Conservation (phyloP, 108 stramenopile species). For the Cyclotella baltica region DNA sequence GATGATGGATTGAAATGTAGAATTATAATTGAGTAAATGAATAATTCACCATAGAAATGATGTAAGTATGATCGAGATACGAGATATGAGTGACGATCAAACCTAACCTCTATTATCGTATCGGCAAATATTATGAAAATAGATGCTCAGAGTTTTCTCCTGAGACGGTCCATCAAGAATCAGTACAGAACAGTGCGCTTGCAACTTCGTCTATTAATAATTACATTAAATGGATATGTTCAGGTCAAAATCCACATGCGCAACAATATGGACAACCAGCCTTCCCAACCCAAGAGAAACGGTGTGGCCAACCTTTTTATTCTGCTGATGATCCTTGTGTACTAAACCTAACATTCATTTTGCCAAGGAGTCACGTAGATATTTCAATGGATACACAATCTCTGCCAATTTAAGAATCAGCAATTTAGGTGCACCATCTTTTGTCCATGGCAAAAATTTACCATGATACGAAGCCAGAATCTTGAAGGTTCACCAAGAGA, state of each 20-base stretch:
- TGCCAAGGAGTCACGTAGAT: not conserved
- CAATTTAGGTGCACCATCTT: slow-evolving; percentile 1
- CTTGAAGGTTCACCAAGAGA: slow-evolving; percentile 48
- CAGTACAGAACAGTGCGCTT: too few relatives aligned
- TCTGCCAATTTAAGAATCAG: not conserved
- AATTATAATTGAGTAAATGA: too few relatives aligned
- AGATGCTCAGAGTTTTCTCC: too few relatives aligned
- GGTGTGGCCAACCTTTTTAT: too few relatives aligned
- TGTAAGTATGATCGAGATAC: too few relatives aligned
- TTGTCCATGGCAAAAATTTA: not conserved
- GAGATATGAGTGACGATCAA: too few relatives aligned
- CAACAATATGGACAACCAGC: slow-evolving; percentile 26
- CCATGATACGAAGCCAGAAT: slow-evolving; percentile 15
- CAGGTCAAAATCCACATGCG: slow-evolving; percentile 42
- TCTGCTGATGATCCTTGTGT: not conserved
- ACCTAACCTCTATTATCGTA: too few relatives aligned
- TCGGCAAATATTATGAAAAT: too few relatives aligned
- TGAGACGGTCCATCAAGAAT: too few relatives aligned
- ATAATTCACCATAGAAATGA: too few relatives aligned
- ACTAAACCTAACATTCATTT: not conserved
- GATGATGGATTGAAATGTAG: too few relatives aligned
- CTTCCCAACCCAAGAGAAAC: not conserved
- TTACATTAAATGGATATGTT: slow-evolving; percentile 28
- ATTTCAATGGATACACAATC: not conserved
- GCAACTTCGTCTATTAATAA: slow-evolving; percentile 38